Evolutionary conservation across 73 alveolate species (phyloP).

Genomic region (Tetrahymena thermophila): DNA sequence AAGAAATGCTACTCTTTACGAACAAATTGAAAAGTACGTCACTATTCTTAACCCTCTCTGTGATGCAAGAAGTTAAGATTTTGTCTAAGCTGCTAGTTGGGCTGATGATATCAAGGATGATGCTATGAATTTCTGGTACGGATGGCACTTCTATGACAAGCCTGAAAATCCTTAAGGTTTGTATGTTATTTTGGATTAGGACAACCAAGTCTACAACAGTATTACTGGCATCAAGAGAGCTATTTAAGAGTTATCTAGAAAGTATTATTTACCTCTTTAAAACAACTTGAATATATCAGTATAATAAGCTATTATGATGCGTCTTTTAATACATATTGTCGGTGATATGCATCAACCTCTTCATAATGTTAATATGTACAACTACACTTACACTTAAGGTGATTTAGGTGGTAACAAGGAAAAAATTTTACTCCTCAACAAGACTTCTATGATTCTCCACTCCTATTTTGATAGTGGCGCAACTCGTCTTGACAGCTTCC

Average conservation of each 20-base stretch:
- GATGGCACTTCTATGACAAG: conserved; percentile 58
- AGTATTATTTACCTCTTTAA: not conserved
- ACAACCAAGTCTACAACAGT: not conserved
- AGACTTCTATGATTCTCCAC: conserved; percentile 22
- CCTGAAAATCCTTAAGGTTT: conserved; percentile 41
- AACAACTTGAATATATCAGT: not conserved
- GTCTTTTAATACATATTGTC: conserved; percentile 63
- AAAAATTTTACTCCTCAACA: conserved; percentile 28
- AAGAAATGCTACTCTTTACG: conserved; percentile 6
- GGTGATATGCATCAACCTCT: conserved; percentile 81
- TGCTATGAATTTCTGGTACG: conserved; percentile 42
- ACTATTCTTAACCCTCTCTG: conserved; percentile 14
- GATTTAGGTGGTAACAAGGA: conserved; percentile 68
- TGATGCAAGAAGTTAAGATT: conserved; percentile 48
- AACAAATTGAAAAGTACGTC: not conserved
- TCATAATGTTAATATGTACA: conserved; percentile 54
- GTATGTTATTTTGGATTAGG: not conserved
- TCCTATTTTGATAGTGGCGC: conserved; percentile 39
- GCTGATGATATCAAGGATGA: conserved; percentile 64
- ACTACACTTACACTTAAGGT: conserved; percentile 51
- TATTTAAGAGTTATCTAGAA: not conserved
- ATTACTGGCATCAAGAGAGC: not conserved
- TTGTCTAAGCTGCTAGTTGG: conserved; percentile 68
- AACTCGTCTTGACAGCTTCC: not conserved
- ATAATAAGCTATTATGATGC: conserved; percentile 37